A percentile compares a stretch with the other conserved stretches of the same genome.
These are phyloP conservation scores for Aspergillus neotritici DNA, from an alignment of 2,329 filamentous ascomycete species.

Conservation along the genomic window DNA sequence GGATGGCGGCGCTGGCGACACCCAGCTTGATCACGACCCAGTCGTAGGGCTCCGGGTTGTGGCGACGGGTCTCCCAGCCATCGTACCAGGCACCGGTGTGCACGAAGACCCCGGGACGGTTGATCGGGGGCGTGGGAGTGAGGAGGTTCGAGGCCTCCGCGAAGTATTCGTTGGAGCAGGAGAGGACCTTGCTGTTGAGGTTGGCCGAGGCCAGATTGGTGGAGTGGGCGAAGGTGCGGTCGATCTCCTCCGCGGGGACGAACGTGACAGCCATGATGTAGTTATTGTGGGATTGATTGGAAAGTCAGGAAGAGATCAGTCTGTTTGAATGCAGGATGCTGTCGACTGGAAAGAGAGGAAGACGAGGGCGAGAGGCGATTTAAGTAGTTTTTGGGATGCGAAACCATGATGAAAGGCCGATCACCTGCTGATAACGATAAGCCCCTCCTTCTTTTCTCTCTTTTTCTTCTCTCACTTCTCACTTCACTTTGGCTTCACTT, in stretches of 20 bases:
- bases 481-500: too few species aligned
- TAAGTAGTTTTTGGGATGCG: too few species aligned
- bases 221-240: conserved; percentile 50
- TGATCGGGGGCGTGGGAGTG: conserved; percentile 51
- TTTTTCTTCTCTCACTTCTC: too few species aligned
- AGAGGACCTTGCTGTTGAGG: conserved; percentile 51
- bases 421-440: too few species aligned
- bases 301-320: too few species aligned
- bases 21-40: conserved; percentile 57
- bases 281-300: too few species aligned
- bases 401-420: too few species aligned
- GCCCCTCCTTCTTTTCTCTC: too few species aligned
- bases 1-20: conserved; percentile 39
- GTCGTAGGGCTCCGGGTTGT: conserved; percentile 54
- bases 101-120: conserved; percentile 53
- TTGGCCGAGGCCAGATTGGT: conserved; percentile 43
- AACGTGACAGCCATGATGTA: conserved; percentile 2
- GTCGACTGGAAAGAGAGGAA: too few species aligned
- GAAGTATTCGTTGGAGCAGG: conserved; percentile 58
- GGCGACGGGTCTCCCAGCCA: conserved; percentile 59
- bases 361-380: too few species aligned
- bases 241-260: conserved; percentile 47
- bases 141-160: conserved; percentile 55
- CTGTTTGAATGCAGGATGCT: too few species aligned
- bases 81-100: conserved; percentile 60